Base-by-base conservation (phyloP, 495 filamentous ascomycete genomes). In the Margaritispora aquatica region DNA sequence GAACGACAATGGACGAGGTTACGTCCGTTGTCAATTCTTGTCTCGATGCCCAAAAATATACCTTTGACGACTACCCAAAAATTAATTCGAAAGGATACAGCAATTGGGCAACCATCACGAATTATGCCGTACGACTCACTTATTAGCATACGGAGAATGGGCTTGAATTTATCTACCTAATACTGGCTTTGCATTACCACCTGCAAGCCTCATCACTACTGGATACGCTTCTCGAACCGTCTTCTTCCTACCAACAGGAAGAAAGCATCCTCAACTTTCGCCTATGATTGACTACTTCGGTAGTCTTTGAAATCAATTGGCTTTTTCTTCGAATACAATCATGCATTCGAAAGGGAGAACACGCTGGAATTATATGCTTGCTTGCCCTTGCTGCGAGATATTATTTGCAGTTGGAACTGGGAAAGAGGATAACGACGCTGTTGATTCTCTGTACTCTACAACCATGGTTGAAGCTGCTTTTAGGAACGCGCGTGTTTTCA, bases 71-170 rank as follows among this genome's bases (percentile, higher is more conserved):
- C 50, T 46, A 58, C 48, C 38, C 38, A 44, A 55, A 62, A 27
- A 51, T 54, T 11, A 61, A n/a, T 17, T 56, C 47, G 57, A 64
- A 36, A 61, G 60, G 62, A 69, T 66, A 67, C 67, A 67, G 63
- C 67, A 63, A 66, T 49, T 68, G 65, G 67, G 67, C 67, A 67
- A 68, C 67, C 67, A 67, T 69, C 26, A 67, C 57, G 68, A 68
- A 34, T 65, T 50, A 67, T 59, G 62, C 65, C 55, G 61, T 58
- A 67, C 60, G 64, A 63, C 64, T 50, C 54, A 54, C 41, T 63
- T 63, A 29, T 26, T 59, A 53, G 23, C 23, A 46, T 58, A 50
- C 27, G 48, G n/a, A 27, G 41, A 56, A 56, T 10, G 53, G 59
- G 20, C 55, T 47, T 34, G 27, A 31, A 61, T 61, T 11, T 17